These are phyloP conservation scores for Trichocladium uniseriatum DNA, from an alignment of 495 filamentous ascomycete species.

Conservation along the genomic window DNA sequence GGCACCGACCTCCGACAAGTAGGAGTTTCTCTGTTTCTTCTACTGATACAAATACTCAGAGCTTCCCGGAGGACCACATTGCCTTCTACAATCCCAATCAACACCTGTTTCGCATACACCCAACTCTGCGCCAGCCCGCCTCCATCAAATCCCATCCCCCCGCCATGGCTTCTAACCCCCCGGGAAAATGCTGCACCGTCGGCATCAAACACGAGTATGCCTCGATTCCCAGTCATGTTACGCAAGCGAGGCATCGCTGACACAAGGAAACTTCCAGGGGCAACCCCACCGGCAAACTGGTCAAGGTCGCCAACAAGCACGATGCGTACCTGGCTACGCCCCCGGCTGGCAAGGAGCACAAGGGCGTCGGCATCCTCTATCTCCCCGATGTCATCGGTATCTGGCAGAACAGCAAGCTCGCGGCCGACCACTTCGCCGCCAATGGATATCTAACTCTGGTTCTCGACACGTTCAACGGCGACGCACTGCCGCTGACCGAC, in stretches of 20 bases:
- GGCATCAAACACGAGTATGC: slow-evolving; percentile 28
- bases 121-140: no score
- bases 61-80: no score
- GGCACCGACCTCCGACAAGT: no score
- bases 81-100: no score
- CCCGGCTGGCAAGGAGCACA: slow-evolving; percentile 32
- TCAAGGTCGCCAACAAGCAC: slow-evolving; percentile 36
- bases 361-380: slow-evolving; percentile 45
- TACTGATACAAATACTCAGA: no score
- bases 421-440: slow-evolving; percentile 75
- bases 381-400: slow-evolving; percentile 62
- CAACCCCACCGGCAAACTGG: slow-evolving; percentile 31
- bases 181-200: slow-evolving; percentile 27
- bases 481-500: slow-evolving; percentile 48
- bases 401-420: slow-evolving; percentile 67
- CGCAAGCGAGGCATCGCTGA: slow-evolving; percentile 3
- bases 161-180: slow-evolving; percentile 29
- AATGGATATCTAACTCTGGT: slow-evolving; percentile 72
- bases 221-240: neutral
- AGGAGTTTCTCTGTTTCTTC: no score
- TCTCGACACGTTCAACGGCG: slow-evolving; percentile 70
- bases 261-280: slow-evolving; percentile 12
- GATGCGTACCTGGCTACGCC: slow-evolving; percentile 45
- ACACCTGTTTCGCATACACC: no score
- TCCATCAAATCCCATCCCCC: neutral